Percentiles rank a stretch among this genome's conserved stretches.
These are phyloP conservation scores for Phyllosticta citrichinensis DNA, from an alignment of 2,329 filamentous ascomycete species.

Conservation along the genomic window DNA sequence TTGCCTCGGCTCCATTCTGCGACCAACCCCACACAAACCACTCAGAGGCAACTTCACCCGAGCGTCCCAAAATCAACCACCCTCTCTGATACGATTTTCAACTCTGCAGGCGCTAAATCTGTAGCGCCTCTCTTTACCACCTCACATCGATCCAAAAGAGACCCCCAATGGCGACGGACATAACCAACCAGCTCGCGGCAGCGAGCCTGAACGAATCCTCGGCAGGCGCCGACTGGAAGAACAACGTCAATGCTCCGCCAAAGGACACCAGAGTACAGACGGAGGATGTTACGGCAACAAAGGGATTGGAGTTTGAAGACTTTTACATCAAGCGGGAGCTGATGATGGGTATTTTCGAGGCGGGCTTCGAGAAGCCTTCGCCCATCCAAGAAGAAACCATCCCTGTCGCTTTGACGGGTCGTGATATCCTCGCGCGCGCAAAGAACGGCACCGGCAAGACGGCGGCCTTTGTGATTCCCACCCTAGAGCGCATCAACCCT, in stretches of 20 bases:
- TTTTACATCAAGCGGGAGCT: conserved; percentile 91
- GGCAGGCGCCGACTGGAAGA: conserved; percentile 60
- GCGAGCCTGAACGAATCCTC: conserved; percentile 41
- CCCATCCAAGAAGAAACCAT: conserved; percentile 99
- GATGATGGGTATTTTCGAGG: conserved; percentile 98
- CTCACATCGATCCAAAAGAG: neutral
- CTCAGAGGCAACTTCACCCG: neutral
- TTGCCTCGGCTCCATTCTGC: neutral
- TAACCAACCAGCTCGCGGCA: conserved; percentile 47
- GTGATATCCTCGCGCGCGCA: conserved; percentile 89
- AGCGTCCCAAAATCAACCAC: neutral
- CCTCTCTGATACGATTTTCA: neutral
- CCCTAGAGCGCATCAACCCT: conserved; percentile 89
- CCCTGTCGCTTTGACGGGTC: conserved; percentile 85
- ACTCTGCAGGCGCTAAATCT: neutral
- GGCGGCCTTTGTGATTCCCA: conserved; percentile 92
- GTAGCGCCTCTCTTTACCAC: neutral
- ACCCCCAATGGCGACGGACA: conserved; percentile 35
- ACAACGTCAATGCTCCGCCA: conserved; percentile 58
- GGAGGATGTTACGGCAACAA: conserved; percentile 97
- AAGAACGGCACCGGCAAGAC: conserved; percentile 99
- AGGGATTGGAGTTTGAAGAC: conserved; percentile 95
- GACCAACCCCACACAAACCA: neutral
- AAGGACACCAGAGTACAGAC: conserved; percentile 74
- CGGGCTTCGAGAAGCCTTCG: conserved; percentile 96